Evolutionary conservation across 164 flowering plant genomes (phyloP), one percentile per base, ranked within the genome.

Genomic region (Kingdonia uniflora): DNA sequence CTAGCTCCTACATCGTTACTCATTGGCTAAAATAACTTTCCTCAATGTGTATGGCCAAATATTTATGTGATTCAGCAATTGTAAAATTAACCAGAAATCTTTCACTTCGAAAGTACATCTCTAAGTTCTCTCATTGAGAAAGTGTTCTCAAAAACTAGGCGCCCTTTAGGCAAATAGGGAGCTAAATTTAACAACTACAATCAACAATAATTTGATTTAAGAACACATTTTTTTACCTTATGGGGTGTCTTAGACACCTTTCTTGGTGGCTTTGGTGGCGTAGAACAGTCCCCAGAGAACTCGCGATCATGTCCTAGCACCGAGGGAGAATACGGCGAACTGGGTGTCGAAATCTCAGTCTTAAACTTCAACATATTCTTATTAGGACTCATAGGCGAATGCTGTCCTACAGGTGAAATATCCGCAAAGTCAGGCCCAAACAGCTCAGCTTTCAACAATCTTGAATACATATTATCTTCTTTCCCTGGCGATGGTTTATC

Each of bases 161-260:
- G n/a, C n/a, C n/a, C n/a, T n/a, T n/a, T n/a, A n/a, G n/a, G n/a
- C n/a, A n/a, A n/a, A n/a, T n/a, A n/a, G n/a, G n/a, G n/a, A 29
- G 8, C 8, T 29, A 29, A 29, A 3, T 29, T 29, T 29, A 29
- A 29, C 35, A 29, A 29, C 6, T 29, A 29, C 35, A 29, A 3
- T 29, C 8, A 29, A 4, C 35, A 29, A 8, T 8, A 29, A 29
- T 29, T 29, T 29, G 8, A 8, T n/a, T 29, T 8, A 29, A 3
- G 11, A 17, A 24, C 13, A 16, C 14, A 52, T 11, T 42, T 14
- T 11, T 19, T 14, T 55, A 84, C 99, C 97, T 92, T 92, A 42
- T 88, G 87, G 21, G 99, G 97, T 6, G 96, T 86, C 73, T 88
- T 92, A 52, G 97, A 85, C 15, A 92, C 84, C 63, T 86, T 92